A percentile compares a stretch with the other conserved stretches of the same genome.
Evolutionary conservation across 2,329 filamentous ascomycete genomes (phyloP).

Genomic region (Curvularia verruculosa): DNA sequence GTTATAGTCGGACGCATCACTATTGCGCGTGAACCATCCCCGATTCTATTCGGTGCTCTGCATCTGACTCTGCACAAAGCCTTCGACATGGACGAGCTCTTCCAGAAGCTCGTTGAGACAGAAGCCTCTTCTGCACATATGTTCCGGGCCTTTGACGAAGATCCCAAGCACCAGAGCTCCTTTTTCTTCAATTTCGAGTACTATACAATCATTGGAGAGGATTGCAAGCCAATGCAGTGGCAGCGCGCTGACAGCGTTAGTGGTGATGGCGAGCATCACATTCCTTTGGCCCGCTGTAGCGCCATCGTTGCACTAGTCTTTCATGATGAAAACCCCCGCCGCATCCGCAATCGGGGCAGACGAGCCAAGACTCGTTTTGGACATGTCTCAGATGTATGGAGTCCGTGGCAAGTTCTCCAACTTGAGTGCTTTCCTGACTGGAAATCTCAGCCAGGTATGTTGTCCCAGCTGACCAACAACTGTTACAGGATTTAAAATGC

Average conservation of each 20-base stretch:
- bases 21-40: constrained; percentile 66
- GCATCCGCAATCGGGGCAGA: constrained; percentile 58
- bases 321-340: constrained; percentile 58
- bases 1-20: constrained; percentile 63
- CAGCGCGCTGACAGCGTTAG: constrained; percentile 60
- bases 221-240: constrained; percentile 64
- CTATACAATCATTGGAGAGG: constrained; percentile 65
- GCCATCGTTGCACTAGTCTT: constrained; percentile 66
- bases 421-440: constrained; percentile 55
- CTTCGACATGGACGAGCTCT: constrained; percentile 69
- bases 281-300: constrained; percentile 65
- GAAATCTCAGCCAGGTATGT: constrained; percentile 44
- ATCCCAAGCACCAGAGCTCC: constrained; percentile 58
- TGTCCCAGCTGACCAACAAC: not conserved
- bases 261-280: constrained; percentile 54
- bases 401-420: constrained; percentile 62
- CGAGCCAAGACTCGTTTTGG: constrained; percentile 58
- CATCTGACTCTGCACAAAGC: constrained; percentile 63
- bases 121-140: constrained; percentile 54
- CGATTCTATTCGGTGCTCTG: constrained; percentile 64
- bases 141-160: constrained; percentile 57
- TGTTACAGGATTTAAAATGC: not conserved
- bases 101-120: constrained; percentile 60
- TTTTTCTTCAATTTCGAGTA: constrained; percentile 71
- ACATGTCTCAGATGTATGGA: constrained; percentile 63